Evolutionary conservation across 352 stramenopile genomes (phyloP).

Genomic region (Pythium rishiriense): DNA sequence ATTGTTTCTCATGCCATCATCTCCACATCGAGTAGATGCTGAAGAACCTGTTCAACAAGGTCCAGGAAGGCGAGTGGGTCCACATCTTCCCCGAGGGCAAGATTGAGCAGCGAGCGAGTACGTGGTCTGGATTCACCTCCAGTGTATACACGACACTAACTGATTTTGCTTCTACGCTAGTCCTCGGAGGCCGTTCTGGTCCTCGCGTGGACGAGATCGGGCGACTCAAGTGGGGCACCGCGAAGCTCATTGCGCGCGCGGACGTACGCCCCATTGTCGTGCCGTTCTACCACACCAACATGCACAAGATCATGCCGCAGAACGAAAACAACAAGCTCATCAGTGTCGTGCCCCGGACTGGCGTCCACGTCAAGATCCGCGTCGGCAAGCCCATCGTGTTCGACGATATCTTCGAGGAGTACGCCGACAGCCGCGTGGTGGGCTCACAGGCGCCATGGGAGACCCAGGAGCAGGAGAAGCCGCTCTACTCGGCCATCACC

Average conservation of each 20-base stretch:
- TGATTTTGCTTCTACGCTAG: slow-evolving; percentile 33
- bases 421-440: slow-evolving; percentile 43
- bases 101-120: slow-evolving; percentile 70
- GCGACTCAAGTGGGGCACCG: slow-evolving; percentile 85
- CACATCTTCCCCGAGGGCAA: slow-evolving; percentile 90
- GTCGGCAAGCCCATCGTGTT: slow-evolving; percentile 81
- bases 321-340: slow-evolving; percentile 74
- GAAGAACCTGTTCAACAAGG: slow-evolving; percentile 74
- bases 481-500: slow-evolving; percentile 84
- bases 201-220: slow-evolving; percentile 72
- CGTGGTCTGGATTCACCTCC: too few relatives aligned
- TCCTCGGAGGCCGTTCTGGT: slow-evolving; percentile 64
- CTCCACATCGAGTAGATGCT: slow-evolving; percentile 51
- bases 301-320: slow-evolving; percentile 87
- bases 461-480: slow-evolving; percentile 64
- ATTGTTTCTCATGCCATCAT: too few relatives aligned
- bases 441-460: slow-evolving; percentile 48
- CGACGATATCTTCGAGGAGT: slow-evolving; percentile 78
- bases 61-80: slow-evolving; percentile 77
- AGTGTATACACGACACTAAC: too few relatives aligned
- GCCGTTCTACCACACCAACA: slow-evolving; percentile 87
- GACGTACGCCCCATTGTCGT: slow-evolving; percentile 72
- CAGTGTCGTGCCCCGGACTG: slow-evolving; percentile 53
- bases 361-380: slow-evolving; percentile 53
- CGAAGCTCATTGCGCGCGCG: slow-evolving; percentile 82